Percentiles rank a stretch among this genome's conserved stretches.
phyloP scores from a whole-genome alignment of 192 early-diverging fungal species.

The Oehlia diaphana region DNA sequence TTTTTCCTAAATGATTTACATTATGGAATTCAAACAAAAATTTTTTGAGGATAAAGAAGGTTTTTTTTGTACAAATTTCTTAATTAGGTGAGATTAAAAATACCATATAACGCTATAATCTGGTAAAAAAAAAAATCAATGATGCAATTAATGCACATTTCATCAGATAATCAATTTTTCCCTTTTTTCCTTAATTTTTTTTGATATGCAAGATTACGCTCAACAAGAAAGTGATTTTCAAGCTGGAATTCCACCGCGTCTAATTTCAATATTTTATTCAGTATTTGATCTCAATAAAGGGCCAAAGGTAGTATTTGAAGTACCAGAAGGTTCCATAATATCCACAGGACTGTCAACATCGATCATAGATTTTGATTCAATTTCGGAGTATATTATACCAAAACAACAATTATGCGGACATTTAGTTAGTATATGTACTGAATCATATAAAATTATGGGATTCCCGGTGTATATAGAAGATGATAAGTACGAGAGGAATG shows the following conservation, averaged over 20 bases:
- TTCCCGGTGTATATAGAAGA: conserved; percentile 66
- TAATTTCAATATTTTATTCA: conserved; percentile 78
- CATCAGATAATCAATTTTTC: neutral
- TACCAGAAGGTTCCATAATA: conserved; percentile 71
- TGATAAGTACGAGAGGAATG: conserved; percentile 73
- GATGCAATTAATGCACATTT: too few species aligned
- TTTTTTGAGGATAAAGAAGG: too few species aligned
- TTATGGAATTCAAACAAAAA: too few species aligned
- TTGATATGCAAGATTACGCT: conserved; percentile 25
- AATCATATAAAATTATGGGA: conserved; percentile 72
- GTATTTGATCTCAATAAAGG: conserved; percentile 79
- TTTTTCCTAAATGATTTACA: too few species aligned
- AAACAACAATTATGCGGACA: conserved; percentile 74
- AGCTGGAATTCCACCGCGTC: conserved; percentile 46
- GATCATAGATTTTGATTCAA: conserved; percentile 73
- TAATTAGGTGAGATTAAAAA: too few species aligned
- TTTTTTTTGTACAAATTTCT: too few species aligned
- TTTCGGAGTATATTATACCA: conserved; percentile 84
- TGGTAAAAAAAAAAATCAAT: too few species aligned
- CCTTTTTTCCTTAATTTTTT: neutral
- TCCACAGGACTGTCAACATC: conserved; percentile 32
- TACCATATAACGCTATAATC: too few species aligned
- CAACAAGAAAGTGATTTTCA: conserved; percentile 22
- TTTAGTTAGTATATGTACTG: conserved; percentile 72
- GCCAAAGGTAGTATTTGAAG: conserved; percentile 72